phyloP scores from a whole-genome alignment of 495 filamentous ascomycete genomes.

The Penicillium manginii region DNA sequence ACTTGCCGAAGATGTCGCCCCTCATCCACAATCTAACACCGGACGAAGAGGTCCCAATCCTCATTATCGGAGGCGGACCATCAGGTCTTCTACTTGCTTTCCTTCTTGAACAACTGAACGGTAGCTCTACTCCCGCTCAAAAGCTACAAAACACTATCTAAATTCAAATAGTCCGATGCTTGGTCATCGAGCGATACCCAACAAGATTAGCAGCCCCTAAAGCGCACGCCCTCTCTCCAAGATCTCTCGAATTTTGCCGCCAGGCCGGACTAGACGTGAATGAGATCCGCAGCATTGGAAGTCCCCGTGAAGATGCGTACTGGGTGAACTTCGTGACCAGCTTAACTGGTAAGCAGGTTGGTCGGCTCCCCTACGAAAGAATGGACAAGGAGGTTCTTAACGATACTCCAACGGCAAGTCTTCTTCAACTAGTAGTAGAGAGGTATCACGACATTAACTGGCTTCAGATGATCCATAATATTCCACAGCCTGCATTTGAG shows the following conservation, averaged over 20 bases:
- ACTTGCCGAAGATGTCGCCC: conserved; percentile 3
- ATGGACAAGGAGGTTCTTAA: conserved; percentile 33
- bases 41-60: conserved; percentile 10
- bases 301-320: conserved; percentile 25
- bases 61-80: conserved; percentile 12
- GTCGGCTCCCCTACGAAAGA: conserved; percentile 34
- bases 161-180: conserved; percentile 20
- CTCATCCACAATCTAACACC: neutral
- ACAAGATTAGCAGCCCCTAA: conserved; percentile 33
- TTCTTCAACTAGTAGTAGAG: neutral
- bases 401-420: conserved; percentile 26
- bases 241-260: conserved; percentile 34
- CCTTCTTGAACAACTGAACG: conserved; percentile 6
- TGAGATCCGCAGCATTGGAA: conserved; percentile 28
- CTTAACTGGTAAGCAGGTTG: conserved; percentile 30
- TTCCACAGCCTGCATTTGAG: conserved; percentile 36
- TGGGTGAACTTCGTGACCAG: conserved; percentile 38
- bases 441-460: neutral
- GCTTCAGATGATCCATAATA: conserved; percentile 39
- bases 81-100: conserved; percentile 15
- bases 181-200: conserved; percentile 32
- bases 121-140: neutral
- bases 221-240: conserved; percentile 33
- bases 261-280: conserved; percentile 34
- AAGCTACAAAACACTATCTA: neutral